Conservation (phyloP, 1,284 basidiomycete genomes). For the Leccinum subatratum region DNA sequence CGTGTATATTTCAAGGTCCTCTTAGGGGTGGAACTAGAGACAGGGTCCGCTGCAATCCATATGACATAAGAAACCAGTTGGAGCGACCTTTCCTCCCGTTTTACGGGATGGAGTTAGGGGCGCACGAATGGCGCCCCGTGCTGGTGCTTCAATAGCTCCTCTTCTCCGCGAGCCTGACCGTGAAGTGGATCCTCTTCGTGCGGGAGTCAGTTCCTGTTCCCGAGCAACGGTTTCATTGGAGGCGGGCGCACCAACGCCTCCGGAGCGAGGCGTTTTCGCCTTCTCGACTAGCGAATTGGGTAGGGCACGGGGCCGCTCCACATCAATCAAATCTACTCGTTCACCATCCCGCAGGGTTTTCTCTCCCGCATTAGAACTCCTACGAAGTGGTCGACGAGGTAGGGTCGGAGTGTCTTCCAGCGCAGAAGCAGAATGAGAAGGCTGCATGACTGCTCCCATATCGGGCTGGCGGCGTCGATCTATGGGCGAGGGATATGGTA, state of each 20-base stretch:
- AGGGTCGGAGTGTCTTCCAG: constrained; percentile 26
- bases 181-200: constrained; percentile 15
- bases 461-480: constrained; percentile 31
- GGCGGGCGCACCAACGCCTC: constrained; percentile 13
- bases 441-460: constrained; percentile 19
- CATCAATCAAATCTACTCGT: constrained; percentile 22
- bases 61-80: constrained; percentile 23
- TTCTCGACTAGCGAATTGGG: constrained; percentile 19
- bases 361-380: constrained; percentile 29
- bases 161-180: constrained; percentile 25
- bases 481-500: constrained; percentile 24
- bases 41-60: constrained; percentile 26
- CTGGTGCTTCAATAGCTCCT: constrained; percentile 3
- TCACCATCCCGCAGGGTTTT: constrained; percentile 26
- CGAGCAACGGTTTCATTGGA: constrained; percentile 24
- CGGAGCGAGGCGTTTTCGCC: constrained; percentile 18
- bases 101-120: constrained; percentile 15
- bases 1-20: constrained; percentile 26
- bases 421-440: constrained; percentile 28
- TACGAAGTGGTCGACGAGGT: constrained; percentile 25
- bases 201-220: constrained; percentile 20
- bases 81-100: constrained; percentile 26
- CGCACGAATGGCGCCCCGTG: constrained; percentile 11
- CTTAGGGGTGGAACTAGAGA: constrained; percentile 15
- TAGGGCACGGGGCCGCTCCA: constrained; percentile 19